phyloP scores from a whole-genome alignment of 352 stramenopile genomes.

The Phytophthora colocasiae region DNA sequence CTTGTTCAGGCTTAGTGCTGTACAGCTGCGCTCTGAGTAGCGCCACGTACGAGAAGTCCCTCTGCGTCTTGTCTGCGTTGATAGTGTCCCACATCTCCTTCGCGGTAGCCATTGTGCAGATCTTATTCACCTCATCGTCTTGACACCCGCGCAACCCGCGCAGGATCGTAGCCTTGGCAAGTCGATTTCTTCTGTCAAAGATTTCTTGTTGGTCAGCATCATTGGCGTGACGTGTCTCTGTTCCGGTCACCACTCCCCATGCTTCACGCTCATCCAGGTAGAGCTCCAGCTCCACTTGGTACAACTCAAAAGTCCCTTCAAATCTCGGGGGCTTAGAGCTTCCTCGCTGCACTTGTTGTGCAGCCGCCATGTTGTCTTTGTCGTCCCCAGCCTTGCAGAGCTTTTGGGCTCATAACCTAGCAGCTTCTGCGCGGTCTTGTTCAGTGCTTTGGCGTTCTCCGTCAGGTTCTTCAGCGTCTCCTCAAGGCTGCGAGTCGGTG shows the following conservation, averaged over 20 bases:
- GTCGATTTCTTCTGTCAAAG: background rate
- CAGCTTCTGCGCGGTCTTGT: too few species aligned
- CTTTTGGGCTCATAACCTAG: too few species aligned
- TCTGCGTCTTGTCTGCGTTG: background rate
- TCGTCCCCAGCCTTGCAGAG: too few species aligned
- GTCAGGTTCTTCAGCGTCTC: too few species aligned
- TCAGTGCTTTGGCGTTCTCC: too few species aligned
- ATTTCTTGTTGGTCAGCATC: background rate
- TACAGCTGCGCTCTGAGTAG: conserved; percentile 2
- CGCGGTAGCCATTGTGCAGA: background rate
- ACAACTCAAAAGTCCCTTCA: background rate
- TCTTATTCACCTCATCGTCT: background rate
- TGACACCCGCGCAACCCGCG: background rate
- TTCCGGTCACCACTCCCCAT: background rate
- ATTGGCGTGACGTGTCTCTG: background rate
- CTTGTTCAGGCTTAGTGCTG: background rate
- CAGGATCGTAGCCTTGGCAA: background rate
- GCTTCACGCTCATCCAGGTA: background rate
- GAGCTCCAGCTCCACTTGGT: background rate
- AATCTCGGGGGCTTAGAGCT: background rate
- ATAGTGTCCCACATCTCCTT: background rate
- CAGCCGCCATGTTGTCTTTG: too few species aligned
- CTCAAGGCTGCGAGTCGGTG: too few species aligned
- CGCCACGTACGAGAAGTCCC: conserved; percentile 5
- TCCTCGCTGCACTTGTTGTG: background rate